These are phyloP conservation scores for Cladosporium austrohemisphaericum DNA, from an alignment of 2,329 filamentous ascomycete species.

Conservation along the genomic window DNA sequence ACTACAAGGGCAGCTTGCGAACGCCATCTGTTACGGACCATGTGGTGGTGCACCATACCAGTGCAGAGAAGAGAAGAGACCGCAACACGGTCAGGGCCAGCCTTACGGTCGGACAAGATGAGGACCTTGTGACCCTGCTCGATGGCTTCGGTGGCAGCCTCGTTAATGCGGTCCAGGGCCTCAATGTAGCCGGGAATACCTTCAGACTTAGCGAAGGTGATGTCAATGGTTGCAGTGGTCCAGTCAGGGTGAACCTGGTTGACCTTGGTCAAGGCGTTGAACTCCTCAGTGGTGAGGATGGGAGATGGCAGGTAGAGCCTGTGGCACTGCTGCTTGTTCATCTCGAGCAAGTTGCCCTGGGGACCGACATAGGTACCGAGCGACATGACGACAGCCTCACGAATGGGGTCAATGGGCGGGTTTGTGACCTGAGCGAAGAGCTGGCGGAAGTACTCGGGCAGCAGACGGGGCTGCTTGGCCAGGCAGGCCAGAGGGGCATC, in stretches of 20 bases:
- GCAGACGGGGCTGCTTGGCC: slow-evolving; percentile 79
- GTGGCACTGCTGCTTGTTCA: slow-evolving; percentile 84
- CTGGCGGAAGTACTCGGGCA: slow-evolving; percentile 97
- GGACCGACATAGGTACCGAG: slow-evolving; percentile 94
- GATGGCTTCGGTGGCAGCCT: slow-evolving; percentile 78
- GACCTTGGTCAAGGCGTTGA: slow-evolving; percentile 81
- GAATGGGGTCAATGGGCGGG: slow-evolving; percentile 92
- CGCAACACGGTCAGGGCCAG: slow-evolving; percentile 74
- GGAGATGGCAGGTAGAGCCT: slow-evolving; percentile 83
- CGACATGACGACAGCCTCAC: slow-evolving; percentile 98
- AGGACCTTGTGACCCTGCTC: slow-evolving; percentile 80
- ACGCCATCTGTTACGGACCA: slow-evolving; percentile 94
- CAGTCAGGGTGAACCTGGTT: slow-evolving; percentile 68
- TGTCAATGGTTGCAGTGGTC: slow-evolving; percentile 85
- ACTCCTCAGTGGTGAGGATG: slow-evolving; percentile 82
- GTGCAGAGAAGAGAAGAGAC: slow-evolving; percentile 85
- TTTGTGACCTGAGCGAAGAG: slow-evolving; percentile 98
- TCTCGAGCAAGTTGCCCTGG: slow-evolving; percentile 90
- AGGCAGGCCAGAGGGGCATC: slow-evolving; percentile 90
- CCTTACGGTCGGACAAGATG: slow-evolving; percentile 83
- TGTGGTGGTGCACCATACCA: slow-evolving; percentile 90
- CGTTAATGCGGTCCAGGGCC: slow-evolving; percentile 83
- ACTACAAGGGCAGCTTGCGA: slow-evolving; percentile 81
- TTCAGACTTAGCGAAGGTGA: slow-evolving; percentile 85
- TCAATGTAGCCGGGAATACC: slow-evolving; percentile 80